Evolutionary conservation across 768 basidiomycete genomes (phyloP), one percentile per base, ranked within the genome.

Genomic region (Boletus rufocinnamomeus): DNA sequence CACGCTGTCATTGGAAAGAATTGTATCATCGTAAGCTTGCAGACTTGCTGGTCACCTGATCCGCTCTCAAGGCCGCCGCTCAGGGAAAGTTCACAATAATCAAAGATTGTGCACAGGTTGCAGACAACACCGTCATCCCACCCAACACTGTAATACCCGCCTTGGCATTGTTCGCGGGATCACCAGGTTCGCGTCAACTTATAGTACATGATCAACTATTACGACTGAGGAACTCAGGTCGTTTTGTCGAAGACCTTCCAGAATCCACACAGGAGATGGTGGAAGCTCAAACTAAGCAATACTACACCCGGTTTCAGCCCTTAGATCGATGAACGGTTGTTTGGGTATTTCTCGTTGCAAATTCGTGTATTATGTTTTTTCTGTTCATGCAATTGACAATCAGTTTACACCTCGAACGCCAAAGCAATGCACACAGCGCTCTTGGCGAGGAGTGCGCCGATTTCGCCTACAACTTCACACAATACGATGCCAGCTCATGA

Each of bases 41-140:
- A 25, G 3, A 43, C 56, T 56, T 17, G 48, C 56, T 41, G 27
- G 11, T 59, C 49, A 27, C 58, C n/a, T 10, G 37, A 23, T 41
- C 28, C 55, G 19, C 30, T 45, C 57, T 56, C 52, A 61, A 35
- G 16, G 17, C 13, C 10, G 51, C 23, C 32, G 30, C 27, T 6
- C 47, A 98, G 95, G 95, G 97, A 25, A 95, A 97, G 72, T 97
- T 98, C 67, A 88, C 89, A 0, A 95, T 96, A 57, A 95, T 98
- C 72, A 97, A 98, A 70, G 96, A 98, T 68, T 95, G 95, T 63
- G 92, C 90, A 4, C 87, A 84, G 59, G 86, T 99, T 25, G 88
- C 88, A 30, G 95, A 98, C 71, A 89, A 90, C 63, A 91, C 93
- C 0, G 84, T 98, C 38, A 76, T 98, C 16, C 92, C 95, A 2